Percentiles rank a stretch among this genome's conserved stretches.
These are phyloP conservation scores for Kokia cookei DNA, from an alignment of 441 rosid species.

Conservation along the genomic window DNA sequence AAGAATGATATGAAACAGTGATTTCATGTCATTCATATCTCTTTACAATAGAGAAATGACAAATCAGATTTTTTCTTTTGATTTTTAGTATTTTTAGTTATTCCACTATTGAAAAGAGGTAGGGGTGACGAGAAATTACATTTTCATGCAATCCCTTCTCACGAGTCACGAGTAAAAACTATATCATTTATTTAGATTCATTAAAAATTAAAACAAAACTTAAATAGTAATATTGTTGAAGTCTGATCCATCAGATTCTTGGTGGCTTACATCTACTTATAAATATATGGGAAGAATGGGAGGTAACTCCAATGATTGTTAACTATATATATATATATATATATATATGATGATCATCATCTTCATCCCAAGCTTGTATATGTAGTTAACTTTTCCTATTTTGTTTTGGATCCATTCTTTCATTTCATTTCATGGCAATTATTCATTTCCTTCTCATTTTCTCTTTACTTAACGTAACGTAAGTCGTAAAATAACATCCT, in stretches of 20 bases:
- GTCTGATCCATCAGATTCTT: neutral
- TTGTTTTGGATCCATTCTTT: neutral
- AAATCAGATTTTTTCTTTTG: too few relatives aligned
- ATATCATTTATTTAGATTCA: neutral
- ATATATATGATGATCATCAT: too few relatives aligned
- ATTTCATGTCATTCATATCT: too few relatives aligned
- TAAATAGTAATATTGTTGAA: neutral
- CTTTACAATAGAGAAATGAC: too few relatives aligned
- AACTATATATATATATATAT: too few relatives aligned
- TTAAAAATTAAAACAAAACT: neutral
- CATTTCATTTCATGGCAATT: neutral
- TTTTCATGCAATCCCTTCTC: too few relatives aligned
- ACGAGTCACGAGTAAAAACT: neutral
- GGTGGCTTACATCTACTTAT: neutral
- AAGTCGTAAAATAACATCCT: neutral
- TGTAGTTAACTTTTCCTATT: neutral
- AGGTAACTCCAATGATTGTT: neutral
- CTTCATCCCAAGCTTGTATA: neutral
- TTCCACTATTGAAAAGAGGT: too few relatives aligned
- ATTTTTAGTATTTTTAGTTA: too few relatives aligned
- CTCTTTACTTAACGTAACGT: neutral
- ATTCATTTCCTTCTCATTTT: neutral
- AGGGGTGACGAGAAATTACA: too few relatives aligned
- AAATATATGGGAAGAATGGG: neutral
- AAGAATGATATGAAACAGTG: too few relatives aligned